Evolutionary conservation across 345 rosid genomes (phyloP), one percentile per base, ranked within the genome.

Genomic region (Rubroshorea leprosula): DNA sequence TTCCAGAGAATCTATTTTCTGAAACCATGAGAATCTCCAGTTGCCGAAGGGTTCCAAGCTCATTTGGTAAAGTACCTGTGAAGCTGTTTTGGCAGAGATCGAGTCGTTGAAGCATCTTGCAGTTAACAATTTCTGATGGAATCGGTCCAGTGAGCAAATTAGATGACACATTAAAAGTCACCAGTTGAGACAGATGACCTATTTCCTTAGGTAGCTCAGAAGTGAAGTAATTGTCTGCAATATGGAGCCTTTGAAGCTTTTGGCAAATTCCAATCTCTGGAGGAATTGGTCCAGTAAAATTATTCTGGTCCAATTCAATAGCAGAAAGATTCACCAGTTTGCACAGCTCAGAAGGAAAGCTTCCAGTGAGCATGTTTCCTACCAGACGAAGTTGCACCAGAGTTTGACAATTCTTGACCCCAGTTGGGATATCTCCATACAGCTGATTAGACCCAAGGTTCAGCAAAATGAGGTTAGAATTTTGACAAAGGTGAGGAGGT

Each of bases 11-110:
- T 57, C 69, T 78, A 65, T 87, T 93, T 24, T 89, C 99, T 0
- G 97, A 89, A 59, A 89, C 82, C 74, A 60, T 75, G 55, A 93
- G 88, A 71, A 93, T 79, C 82, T 93, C 99, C 7, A 93, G 81
- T 66, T 85, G 91, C 62, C 55, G 70, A 69, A 93, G 78, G 67
- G 66, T 72, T 48, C 99, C 99, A 8, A 93, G 75, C 68, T 85
- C 87, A 16, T 53, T 22, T 21, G 96, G 96, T 54, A 93, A 75
- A 63, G 79, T 61, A 47, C 80, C 88, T 0, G 74, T 58, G 51
- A 93, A 93, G 55, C 67, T 68, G 70, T 93, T 93, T 23, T 49
- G 51, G 70, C 91, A 83, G 57, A 93, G 72, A 80, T 93, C 99
- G 56, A 93, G 89, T 11, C 96, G 82, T 70, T 93, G 97, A 71